Conservation (phyloP, 2,329 filamentous ascomycete genomes). For the Cephalotrichum gorgonifer region DNA sequence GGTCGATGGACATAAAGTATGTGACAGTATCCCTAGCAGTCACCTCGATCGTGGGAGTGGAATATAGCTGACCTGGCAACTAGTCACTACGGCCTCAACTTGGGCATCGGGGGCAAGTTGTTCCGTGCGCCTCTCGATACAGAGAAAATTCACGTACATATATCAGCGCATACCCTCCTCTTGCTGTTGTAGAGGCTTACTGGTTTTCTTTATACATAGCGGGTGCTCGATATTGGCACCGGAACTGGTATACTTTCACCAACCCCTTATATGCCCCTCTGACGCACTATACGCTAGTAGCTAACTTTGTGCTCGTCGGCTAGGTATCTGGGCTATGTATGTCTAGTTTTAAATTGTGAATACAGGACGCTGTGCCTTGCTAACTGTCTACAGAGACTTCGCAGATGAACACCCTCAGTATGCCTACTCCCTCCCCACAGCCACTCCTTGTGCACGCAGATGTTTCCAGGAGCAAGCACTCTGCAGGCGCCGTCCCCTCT, state of each 20-base stretch:
- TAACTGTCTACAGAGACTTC: constrained; percentile 31
- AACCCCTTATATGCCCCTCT: too few species aligned
- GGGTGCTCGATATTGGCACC: constrained; percentile 37
- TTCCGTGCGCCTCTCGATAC: constrained; percentile 13
- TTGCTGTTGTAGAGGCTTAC: neutral
- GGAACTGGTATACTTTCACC: constrained; percentile 32
- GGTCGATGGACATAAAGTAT: constrained; percentile 12
- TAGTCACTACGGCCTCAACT: constrained; percentile 13
- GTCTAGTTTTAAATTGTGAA: constrained; percentile 18
- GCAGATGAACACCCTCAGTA: constrained; percentile 30
- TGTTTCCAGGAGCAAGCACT: too few species aligned
- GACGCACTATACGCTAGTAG: too few species aligned
- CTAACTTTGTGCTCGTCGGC: too few species aligned
- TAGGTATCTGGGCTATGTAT: constrained; percentile 30
- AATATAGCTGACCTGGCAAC: neutral
- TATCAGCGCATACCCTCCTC: constrained; percentile 1
- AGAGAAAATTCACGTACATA: constrained; percentile 6
- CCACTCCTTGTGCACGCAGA: too few species aligned
- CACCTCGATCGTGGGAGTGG: neutral
- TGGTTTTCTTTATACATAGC: constrained; percentile 3
- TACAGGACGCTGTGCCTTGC: neutral
- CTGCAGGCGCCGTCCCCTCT: too few species aligned
- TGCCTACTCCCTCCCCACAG: too few species aligned
- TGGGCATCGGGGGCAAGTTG: constrained; percentile 12
- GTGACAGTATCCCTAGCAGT: neutral